phyloP scores from a whole-genome alignment of 2,329 filamentous ascomycete species.

The Huntiella decipiens region DNA sequence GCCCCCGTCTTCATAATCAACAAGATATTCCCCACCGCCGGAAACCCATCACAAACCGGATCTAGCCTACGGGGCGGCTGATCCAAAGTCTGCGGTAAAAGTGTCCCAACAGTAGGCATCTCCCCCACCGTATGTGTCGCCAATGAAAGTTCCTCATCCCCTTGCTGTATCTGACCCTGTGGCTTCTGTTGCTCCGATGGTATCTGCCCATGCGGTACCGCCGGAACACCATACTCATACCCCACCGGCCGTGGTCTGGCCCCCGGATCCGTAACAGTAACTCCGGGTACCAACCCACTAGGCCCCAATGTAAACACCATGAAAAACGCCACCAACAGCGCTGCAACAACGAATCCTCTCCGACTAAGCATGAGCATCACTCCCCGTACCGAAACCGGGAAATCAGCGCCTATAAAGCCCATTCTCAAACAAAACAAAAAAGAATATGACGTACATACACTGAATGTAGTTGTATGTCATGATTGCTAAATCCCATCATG shows the following conservation, averaged over 20 bases:
- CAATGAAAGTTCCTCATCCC: background rate
- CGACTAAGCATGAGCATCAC: constrained; percentile 9
- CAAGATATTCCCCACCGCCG: constrained; percentile 26
- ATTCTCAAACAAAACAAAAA: too few species aligned
- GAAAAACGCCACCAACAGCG: constrained; percentile 8
- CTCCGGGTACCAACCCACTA: too few species aligned
- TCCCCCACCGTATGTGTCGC: background rate
- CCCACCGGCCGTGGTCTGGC: too few species aligned
- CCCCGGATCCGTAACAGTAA: too few species aligned
- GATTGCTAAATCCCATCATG: too few species aligned
- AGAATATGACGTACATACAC: too few species aligned
- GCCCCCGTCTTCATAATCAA: constrained; percentile 40
- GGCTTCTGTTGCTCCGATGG: background rate
- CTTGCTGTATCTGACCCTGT: too few species aligned
- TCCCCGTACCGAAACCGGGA: constrained; percentile 3
- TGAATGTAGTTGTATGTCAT: too few species aligned
- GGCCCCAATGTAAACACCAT: constrained; percentile 4
- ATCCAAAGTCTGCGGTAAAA: constrained; percentile 8
- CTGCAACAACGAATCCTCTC: constrained; percentile 7
- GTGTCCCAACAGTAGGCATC: background rate
- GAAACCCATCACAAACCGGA: constrained; percentile 21
- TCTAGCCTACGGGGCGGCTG: constrained; percentile 14
- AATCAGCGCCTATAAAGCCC: background rate
- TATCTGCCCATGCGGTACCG: too few species aligned
- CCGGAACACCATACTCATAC: too few species aligned